phyloP scores from a whole-genome alignment of 805 yeast genomes.

The Debaryomyces tyrocola region DNA sequence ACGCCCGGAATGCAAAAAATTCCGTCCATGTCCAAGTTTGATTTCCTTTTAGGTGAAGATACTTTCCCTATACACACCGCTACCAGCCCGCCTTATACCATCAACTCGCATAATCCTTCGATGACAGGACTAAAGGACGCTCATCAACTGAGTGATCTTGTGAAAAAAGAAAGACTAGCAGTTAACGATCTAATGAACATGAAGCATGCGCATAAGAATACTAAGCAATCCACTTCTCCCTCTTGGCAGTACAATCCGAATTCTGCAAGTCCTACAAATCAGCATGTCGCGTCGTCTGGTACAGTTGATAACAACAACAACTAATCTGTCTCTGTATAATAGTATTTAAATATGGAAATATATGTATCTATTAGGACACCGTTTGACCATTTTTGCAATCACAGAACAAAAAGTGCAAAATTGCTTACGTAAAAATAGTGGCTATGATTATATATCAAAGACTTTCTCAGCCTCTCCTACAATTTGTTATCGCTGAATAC shows the following conservation, averaged over 20 bases:
- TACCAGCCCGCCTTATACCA: slow-evolving; percentile 1
- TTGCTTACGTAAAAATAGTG: too few relatives aligned
- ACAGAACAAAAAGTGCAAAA: too few relatives aligned
- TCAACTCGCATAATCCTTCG: neutral
- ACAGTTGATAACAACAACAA: neutral
- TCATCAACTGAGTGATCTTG: slow-evolving; percentile 16
- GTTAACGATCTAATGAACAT: slow-evolving; percentile 28
- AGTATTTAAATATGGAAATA: neutral
- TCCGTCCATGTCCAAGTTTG: slow-evolving; percentile 19
- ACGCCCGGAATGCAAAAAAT: slow-evolving; percentile 7
- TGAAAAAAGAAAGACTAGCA: slow-evolving; percentile 30
- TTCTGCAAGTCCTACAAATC: neutral
- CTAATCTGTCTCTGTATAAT: neutral
- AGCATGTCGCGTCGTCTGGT: neutral
- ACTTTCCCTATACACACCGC: slow-evolving; percentile 18
- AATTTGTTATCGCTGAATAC: too few relatives aligned
- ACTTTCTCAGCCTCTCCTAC: too few relatives aligned
- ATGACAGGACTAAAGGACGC: neutral
- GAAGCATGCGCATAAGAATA: slow-evolving; percentile 13
- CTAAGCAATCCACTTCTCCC: neutral
- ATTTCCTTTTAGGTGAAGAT: slow-evolving; percentile 20
- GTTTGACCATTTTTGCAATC: too few relatives aligned
- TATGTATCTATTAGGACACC: too few relatives aligned
- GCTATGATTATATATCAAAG: too few relatives aligned
- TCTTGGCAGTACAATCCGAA: neutral